Evolutionary conservation across 2,329 filamentous ascomycete species (phyloP), one percentile per base, ranked within the genome.

Genomic region (Ophiostoma quercus): DNA sequence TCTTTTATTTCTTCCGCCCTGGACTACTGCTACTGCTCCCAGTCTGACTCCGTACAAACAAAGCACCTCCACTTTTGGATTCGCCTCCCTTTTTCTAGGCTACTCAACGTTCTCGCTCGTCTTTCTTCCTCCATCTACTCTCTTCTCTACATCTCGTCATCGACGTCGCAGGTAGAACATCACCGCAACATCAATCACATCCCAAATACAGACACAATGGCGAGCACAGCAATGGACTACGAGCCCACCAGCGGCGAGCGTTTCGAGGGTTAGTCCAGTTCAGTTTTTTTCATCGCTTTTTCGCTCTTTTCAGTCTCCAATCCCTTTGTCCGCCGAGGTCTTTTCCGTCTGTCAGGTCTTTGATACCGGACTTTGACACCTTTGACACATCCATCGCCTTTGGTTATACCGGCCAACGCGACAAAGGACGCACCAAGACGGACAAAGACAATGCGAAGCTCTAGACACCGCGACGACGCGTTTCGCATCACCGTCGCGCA

Each of bases 161-260:
- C 69, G 66, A 37, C 66, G 47, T 54, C 51, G 54, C 32, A 65
- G 62, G 54, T 14, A 67, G 62, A 65, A 65, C 34, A n/a, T 37
- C 32, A 65, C 34, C 62, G 11, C 34, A 39, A 34, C 62, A 22
- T 39, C 62, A 66, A 51, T 37, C 65, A 43, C 25, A 70, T 57
- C 57, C 19, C 25, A 9, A 16, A 39, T 39, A 34, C 37, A 57
- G 32, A n/a, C 39, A 75, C 72, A 57, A 88, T 88, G 86, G 86
- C 86, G 70, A 88, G 87, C 73, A 87, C 85, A 60, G 85, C 87
- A 74, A 90, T 90, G 88, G 88, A 90, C 77, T 90, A 90, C 79
- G 88, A 90, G 79, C 86, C 85, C 77, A 85, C 87, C 73, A 88
- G 87, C 76, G 87, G 86, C 76, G 85, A 88, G 79, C 87, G 85